Evolutionary conservation across 768 basidiomycete species (phyloP).

Genomic region (Suillus fuscotomentosus): DNA sequence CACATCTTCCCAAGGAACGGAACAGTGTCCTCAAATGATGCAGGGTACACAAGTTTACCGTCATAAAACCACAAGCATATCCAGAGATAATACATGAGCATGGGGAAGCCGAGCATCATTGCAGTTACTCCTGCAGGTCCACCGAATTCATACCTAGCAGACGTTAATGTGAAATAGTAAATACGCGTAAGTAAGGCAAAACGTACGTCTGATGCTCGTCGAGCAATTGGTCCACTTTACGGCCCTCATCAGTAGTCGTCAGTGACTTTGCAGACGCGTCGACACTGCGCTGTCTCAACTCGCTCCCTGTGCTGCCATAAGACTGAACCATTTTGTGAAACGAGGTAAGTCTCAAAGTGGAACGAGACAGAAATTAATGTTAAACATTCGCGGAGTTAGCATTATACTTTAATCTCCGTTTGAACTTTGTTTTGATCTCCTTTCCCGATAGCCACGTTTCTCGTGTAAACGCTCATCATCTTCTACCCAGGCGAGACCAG

Average conservation of each 20-base stretch:
- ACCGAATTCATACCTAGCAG: conserved; percentile 87
- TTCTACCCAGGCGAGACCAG: not conserved
- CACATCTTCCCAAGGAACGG: conserved; percentile 86
- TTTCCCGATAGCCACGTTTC: conserved; percentile 10
- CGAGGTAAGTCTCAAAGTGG: conserved; percentile 8
- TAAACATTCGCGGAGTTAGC: conserved; percentile 10
- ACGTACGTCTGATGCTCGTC: conserved; percentile 66
- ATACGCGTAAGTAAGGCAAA: not conserved
- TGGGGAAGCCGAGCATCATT: conserved; percentile 93
- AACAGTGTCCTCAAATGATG: conserved; percentile 62
- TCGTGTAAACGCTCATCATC: conserved; percentile 1
- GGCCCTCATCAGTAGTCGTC: conserved; percentile 65
- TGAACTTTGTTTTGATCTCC: conserved; percentile 6
- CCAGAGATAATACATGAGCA: conserved; percentile 99
- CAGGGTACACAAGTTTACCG: conserved; percentile 72
- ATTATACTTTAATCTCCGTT: conserved; percentile 21
- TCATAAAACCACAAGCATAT: conserved; percentile 97
- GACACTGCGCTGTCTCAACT: conserved; percentile 30
- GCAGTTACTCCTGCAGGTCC: conserved; percentile 88
- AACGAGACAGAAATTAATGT: conserved; percentile 3
- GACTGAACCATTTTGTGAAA: conserved; percentile 28
- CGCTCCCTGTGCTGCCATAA: conserved; percentile 21
- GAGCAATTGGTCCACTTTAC: conserved; percentile 67
- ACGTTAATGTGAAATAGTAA: not conserved
- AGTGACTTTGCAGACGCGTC: conserved; percentile 22